Evolutionary conservation across 257 asterid species (phyloP).

Genomic region (Datura wrightii): DNA sequence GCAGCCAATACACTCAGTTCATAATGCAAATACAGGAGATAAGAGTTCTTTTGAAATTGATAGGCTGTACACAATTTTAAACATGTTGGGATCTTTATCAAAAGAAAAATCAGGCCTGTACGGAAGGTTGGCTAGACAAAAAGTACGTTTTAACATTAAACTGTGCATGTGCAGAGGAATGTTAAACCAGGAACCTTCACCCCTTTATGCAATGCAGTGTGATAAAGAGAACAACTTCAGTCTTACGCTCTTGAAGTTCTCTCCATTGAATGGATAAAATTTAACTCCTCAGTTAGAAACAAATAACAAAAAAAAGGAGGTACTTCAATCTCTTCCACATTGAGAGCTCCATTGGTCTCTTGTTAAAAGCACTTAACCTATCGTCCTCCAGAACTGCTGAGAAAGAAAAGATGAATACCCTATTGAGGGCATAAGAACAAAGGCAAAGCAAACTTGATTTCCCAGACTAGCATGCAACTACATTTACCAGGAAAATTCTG

Average conservation of each 20-base stretch:
- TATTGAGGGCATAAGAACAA: neutral
- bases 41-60: neutral
- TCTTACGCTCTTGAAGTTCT: neutral
- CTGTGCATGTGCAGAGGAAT: neutral
- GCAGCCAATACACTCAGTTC: conserved; percentile 18
- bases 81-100: neutral
- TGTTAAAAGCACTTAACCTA: neutral
- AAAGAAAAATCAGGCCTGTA: neutral
- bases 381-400: neutral
- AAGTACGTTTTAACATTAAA: neutral
- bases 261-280: neutral
- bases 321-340: neutral
- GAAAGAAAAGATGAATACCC: neutral
- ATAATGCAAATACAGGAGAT: neutral
- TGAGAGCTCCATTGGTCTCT: neutral
- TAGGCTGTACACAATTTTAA: neutral
- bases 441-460: neutral
- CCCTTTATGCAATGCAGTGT: neutral
- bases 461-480: neutral
- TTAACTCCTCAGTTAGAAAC: neutral
- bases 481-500: neutral
- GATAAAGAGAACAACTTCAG: neutral
- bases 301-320: too few species aligned
- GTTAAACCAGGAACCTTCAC: neutral
- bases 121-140: neutral